phyloP scores from a whole-genome alignment of 2,329 filamentous ascomycete species.

The Myriangium duriaei region DNA sequence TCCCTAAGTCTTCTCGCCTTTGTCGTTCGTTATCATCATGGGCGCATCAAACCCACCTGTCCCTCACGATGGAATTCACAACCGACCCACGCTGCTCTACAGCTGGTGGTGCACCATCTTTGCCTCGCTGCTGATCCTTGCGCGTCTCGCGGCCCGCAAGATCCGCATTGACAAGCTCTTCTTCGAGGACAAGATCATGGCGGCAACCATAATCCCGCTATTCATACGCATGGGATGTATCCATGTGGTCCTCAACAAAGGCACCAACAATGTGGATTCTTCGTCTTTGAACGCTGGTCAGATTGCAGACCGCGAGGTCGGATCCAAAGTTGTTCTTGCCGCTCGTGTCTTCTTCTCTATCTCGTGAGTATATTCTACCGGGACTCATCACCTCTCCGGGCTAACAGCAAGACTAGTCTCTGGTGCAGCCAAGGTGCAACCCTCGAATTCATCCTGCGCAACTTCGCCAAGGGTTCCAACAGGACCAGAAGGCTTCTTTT shows the following conservation, averaged over 20 bases:
- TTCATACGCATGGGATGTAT: not conserved
- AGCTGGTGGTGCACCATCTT: not conserved
- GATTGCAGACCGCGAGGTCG: not conserved
- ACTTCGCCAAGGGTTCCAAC: not conserved
- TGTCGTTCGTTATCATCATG: no score
- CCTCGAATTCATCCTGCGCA: not conserved
- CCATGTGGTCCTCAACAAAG: not conserved
- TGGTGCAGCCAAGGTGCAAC: not conserved
- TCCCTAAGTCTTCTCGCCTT: no score
- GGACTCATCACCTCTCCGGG: no score
- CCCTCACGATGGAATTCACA: not conserved
- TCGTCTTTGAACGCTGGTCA: not conserved
- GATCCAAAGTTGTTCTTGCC: not conserved
- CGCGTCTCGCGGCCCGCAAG: not conserved
- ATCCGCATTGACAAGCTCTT: not conserved
- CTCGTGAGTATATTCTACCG: no score
- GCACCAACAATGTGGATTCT: not conserved
- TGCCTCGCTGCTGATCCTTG: not conserved
- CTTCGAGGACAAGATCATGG: not conserved
- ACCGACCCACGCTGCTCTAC: not conserved
- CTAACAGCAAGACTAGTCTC: no score
- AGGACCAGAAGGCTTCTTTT: not conserved
- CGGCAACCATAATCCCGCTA: not conserved
- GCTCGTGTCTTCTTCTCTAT: not conserved
- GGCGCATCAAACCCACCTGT: no score